Base-by-base conservation (phyloP, 768 basidiomycete species). In the Termitomyces sp. region DNA sequence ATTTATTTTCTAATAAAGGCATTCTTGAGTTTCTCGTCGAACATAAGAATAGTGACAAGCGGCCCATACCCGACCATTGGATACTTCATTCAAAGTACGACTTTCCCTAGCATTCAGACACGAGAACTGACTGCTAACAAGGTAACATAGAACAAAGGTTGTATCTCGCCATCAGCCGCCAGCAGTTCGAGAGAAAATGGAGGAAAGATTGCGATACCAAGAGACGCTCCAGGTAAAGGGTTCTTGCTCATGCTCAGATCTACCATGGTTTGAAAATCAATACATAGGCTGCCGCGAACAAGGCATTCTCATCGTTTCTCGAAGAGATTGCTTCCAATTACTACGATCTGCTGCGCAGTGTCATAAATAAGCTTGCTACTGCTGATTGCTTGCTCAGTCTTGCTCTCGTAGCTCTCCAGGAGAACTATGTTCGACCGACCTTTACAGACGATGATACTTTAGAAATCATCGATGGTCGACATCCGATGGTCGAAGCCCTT, bases 401-500 rank as follows among this genome's bases (percentile, higher is more conserved):
- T 14, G 90, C 95, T 0, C 82, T 82, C 48, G 87, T 95, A 4
- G 91, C 93, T 1, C 75, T 89, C 40, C 84, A 85, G 59, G 80
- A 82, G 13, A 87, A 87, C 50, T 98, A 94, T 64, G 84, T 85
- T 36, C 85, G 87, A 49, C 95, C 96, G 1, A 73, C 78, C 61
- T 90, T 97, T 66, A 82, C 82, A 0, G 81, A 86, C 7, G 83
- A 85, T 32, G 82, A 86, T 50, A 70, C 70, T 28, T 75, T 98
- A 13, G 86, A 91, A 60, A 89, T 98, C 33, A 72, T 80, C 12
- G 84, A 87, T n/a, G 95, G 93, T 0, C 81, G 94, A 12, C 96
- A 99, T 75, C 96, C 96, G 0, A 93, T 98, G 84, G 84, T 95
- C 16, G 95, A 97, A 70, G 80, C 80, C 9, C 72, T 95, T 23